Percentiles rank a stretch among this genome's conserved stretches.
These are phyloP conservation scores for Aspergillus chevalieri DNA, from an alignment of 2,329 filamentous ascomycete species.

Conservation along the genomic window DNA sequence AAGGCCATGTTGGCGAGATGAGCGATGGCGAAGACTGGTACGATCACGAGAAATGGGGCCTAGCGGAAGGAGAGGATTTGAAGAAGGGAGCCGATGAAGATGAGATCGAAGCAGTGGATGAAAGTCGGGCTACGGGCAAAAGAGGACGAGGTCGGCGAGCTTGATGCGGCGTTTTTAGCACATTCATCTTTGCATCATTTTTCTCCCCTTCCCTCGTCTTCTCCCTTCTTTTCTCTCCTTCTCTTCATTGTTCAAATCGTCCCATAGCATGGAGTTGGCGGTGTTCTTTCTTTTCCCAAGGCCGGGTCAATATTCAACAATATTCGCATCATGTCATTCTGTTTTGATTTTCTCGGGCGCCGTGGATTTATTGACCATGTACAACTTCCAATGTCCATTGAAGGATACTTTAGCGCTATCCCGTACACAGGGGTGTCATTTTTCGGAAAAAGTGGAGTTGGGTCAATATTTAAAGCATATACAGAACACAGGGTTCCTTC, in stretches of 20 bases:
- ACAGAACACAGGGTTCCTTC: background rate
- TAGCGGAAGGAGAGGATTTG: constrained; percentile 49
- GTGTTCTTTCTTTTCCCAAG: constrained; percentile 10
- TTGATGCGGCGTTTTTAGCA: constrained; percentile 9
- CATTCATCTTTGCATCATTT: background rate
- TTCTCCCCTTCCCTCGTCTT: background rate
- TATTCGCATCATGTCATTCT: background rate
- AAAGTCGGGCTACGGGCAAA: constrained; percentile 34
- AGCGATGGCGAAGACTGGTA: constrained; percentile 65
- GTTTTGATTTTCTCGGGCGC: background rate
- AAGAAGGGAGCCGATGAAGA: constrained; percentile 58
- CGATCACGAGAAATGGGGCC: constrained; percentile 55
- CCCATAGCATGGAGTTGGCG: constrained; percentile 29
- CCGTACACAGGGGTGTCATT: background rate
- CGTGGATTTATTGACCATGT: background rate
- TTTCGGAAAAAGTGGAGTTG: background rate
- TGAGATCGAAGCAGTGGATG: constrained; percentile 49
- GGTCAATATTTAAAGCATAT: background rate
- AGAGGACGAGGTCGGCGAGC: constrained; percentile 34
- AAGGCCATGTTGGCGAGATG: constrained; percentile 60
- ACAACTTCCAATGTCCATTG: background rate
- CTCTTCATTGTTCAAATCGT: constrained; percentile 1
- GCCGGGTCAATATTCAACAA: background rate
- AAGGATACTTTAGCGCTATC: background rate
- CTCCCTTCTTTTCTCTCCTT: background rate